Evolutionary conservation across 192 early-diverging fungal genomes (phyloP), one percentile per base, ranked within the genome.

Genomic region (Mortierella alpina): DNA sequence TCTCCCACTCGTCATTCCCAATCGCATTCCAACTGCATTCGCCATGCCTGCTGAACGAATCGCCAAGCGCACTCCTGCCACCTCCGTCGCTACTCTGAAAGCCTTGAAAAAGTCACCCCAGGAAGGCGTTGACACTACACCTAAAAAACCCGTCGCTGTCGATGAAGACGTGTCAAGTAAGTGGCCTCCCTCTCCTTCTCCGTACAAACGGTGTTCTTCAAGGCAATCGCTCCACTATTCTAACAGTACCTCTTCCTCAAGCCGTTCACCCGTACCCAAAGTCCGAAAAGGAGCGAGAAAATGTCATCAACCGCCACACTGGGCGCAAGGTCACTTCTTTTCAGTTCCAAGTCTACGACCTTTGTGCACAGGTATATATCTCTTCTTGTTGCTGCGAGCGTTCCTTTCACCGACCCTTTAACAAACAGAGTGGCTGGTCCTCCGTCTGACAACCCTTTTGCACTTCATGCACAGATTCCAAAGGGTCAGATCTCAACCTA

Each of bases 281-380:
- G 58, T 85, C 86, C 1, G 39, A 76, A 0, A 39, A 63, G 1
- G 88, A 78, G 11, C 88, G 91, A 20, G 69, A 57, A 39, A 53
- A 69, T 20, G 91, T 82, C 41, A 47, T 90, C 20, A 92, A 90
- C 31, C 64, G 70, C 3, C 86, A 85, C 47, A 91, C 90, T n/a
- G 78, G 81, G 2, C 87, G 89, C 22, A 87, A 74, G 20, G 76
- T 94, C 9, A 94, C 93, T 2, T 83, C 82, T 31, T 94, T 94
- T 60, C 93, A 94, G 73, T 94, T 90, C 75, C 74, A 85, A 17
- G 91, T 94, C 45, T 94, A 93, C 62, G 93, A 94, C 51, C 73
- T 86, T 5, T 90, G 88, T 68, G 79, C 87, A 1, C 88, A 93
- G 75, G 84, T 86, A 85, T 86, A 85, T 18, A 3, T 31, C 31